Evolutionary conservation across 73 alveolate species (phyloP), one percentile per base, ranked within the genome.

Genomic region (Paramecium bursaria): DNA sequence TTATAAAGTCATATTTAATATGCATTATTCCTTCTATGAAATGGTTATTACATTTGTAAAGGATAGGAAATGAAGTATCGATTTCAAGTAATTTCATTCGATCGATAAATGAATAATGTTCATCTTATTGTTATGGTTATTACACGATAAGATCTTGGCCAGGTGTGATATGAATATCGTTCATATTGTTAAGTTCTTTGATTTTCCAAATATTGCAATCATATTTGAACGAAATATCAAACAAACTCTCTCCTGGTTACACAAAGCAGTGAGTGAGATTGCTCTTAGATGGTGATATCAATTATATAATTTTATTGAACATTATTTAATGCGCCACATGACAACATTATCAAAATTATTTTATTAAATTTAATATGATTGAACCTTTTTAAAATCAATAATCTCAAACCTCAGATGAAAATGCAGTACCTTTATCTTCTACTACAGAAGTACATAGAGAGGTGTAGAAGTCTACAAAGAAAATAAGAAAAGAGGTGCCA

Each of bases 171-270:
- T 67, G 82, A 42, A 35, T 39, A 42, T 67, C 60, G 21, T 67
- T 57, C 10, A 67, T 21, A 25, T 67, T 67, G 35, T 67, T 67
- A 17, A n/a, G 26, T 15, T 67, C 33, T 11, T 67, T 67, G 25
- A 67, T 21, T 67, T 47, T 67, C 82, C 82, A 67, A 15, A 42
- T 44, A 67, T 67, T 67, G 48, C 82, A 67, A 67, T 67, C 17
- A 35, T 15, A 5, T 17, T 31, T 13, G 1, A 39, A 30, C 19
- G 82, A 53, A 35, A 67, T 44, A 10, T 67, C 61, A n/a, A 39
- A 25, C 44, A 67, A 67, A 19, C 42, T 67, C 44, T 67, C 19
- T 17, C 82, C 11, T 7, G 49, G 49, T n/a, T n/a, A n/a, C n/a
- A n/a, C n/a, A n/a, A n/a, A n/a, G n/a, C n/a, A n/a, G n/a, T n/a